Percentiles rank a stretch among this genome's conserved stretches.
Conservation (phyloP, 2,329 filamentous ascomycete species). For the Ophiostoma angusticollis region DNA sequence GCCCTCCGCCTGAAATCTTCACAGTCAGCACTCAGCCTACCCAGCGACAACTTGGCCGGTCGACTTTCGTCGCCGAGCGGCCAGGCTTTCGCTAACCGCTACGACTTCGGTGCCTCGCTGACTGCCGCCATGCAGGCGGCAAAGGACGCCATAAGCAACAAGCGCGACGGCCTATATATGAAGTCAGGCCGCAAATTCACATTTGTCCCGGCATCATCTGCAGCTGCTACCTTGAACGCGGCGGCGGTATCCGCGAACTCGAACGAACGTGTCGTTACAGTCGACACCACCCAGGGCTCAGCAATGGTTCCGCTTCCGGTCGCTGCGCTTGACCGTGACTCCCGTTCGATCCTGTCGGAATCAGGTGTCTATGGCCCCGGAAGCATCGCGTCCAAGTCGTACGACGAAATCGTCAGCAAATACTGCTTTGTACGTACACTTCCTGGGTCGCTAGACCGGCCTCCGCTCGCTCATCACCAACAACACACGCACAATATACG, state of each 20-base stretch:
- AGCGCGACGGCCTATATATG: constrained; percentile 41
- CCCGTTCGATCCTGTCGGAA: constrained; percentile 3
- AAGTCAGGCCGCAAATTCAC: constrained; percentile 32
- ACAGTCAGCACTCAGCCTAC: constrained; percentile 49
- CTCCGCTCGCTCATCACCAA: constrained; percentile 15
- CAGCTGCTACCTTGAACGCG: constrained; percentile 5
- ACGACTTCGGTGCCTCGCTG: constrained; percentile 91
- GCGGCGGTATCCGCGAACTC: not conserved
- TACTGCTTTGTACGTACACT: constrained; percentile 96
- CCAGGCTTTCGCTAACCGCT: constrained; percentile 79
- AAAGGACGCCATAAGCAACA: constrained; percentile 43
- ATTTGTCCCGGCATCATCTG: constrained; percentile 9
- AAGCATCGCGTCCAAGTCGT: constrained; percentile 70
- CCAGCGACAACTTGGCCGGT: constrained; percentile 47
- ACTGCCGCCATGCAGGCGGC: constrained; percentile 67
- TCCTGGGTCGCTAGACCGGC: constrained; percentile 14
- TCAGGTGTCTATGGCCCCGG: constrained; percentile 25
- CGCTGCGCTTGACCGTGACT: constrained; percentile 3
- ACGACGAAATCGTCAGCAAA: constrained; percentile 94
- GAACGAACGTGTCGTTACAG: constrained; percentile 6
- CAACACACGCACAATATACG: constrained; percentile 25
- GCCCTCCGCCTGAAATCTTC: constrained; percentile 58
- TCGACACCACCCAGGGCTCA: constrained; percentile 12
- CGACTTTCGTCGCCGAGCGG: constrained; percentile 43
- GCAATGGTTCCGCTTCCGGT: constrained; percentile 4